Percentiles rank a stretch among this genome's conserved stretches.
These are phyloP conservation scores for Fragaria iinumae DNA, from an alignment of 306 rosid species.

Conservation along the genomic window DNA sequence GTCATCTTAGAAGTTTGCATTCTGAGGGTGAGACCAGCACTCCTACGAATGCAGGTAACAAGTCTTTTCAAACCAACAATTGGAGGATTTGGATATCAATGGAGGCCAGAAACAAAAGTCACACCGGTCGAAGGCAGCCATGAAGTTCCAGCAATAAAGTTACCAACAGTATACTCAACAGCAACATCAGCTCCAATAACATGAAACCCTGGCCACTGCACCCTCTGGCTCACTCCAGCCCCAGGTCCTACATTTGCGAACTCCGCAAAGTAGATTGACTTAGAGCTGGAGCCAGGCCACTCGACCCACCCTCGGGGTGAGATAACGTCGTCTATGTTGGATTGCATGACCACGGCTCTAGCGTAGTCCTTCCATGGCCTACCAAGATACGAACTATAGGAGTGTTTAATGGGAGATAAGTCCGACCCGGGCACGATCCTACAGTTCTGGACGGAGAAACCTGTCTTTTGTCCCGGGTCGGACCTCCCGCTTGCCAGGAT, in stretches of 20 bases:
- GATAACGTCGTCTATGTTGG: conserved; percentile 33
- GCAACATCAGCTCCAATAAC: conserved; percentile 37
- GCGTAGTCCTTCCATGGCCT: conserved; percentile 56
- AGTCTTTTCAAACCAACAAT: background rate
- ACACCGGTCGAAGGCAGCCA: conserved; percentile 50
- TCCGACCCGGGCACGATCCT: conserved; percentile 27
- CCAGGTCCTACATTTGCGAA: conserved; percentile 40
- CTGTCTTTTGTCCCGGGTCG: conserved; percentile 48
- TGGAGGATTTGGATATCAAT: background rate
- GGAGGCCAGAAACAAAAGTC: conserved; percentile 37
- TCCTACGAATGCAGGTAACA: background rate
- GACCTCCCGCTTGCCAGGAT: conserved; percentile 45
- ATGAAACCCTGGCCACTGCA: conserved; percentile 46
- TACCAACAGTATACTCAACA: conserved; percentile 31
- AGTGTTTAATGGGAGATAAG: conserved; percentile 24
- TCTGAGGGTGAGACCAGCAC: background rate
- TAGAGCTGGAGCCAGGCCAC: conserved; percentile 41
- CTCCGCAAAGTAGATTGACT: conserved; percentile 42
- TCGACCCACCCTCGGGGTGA: conserved; percentile 37
- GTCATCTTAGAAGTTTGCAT: no score
- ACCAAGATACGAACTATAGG: conserved; percentile 34
- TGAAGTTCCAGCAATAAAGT: conserved; percentile 42
- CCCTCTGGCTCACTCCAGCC: conserved; percentile 34
- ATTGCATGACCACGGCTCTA: conserved; percentile 42
- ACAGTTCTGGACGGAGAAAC: conserved; percentile 50